Base-by-base conservation (phyloP, 2,329 filamentous ascomycete genomes). In the Paecilomyces formosus region DNA sequence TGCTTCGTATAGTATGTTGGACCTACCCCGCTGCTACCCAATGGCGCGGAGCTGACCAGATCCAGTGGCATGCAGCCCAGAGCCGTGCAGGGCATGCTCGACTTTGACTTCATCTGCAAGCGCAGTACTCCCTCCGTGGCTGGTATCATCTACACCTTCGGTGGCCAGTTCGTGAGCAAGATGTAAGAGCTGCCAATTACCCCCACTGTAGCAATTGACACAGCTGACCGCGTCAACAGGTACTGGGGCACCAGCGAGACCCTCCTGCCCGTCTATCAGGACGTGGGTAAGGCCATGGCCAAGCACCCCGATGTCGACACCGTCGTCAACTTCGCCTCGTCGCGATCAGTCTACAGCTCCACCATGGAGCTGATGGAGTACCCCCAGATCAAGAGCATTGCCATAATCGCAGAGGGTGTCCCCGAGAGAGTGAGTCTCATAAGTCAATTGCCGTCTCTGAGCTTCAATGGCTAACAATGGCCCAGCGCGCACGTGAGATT, bases 21-120 rank as follows among this genome's bases (percentile, higher is more conserved):
- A 30, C 52, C 33, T 69, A 63, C 59, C 45, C 35, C 49, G 12
- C 18, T 11, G n/a, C 35, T 8, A 22, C 21, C 18, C 35, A 45
- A 12, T 53, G 31, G 21, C 18, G 22, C 4, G 30, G 35, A 53
- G 54, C 72, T 76, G 61, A 77, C 68, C 53, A 39, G 39, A 54
- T 33, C 11, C 70, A 87, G 84, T 81, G 94, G 94, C 78, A 90
- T 99, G 74, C 94, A 99, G 82, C 93, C 94, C 74, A 88, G 92
- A 78, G 89, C 90, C 69, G 89, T 92, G 66, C 89, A 92, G 81
- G 89, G 89, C 76, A 92, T 92, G 88, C 89, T 99, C 76, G 94
- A 99, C 80, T 99, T 99, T 78, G 94, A 99, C 84, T 99, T 97
- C 85, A 99, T 99, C 82, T 99, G 94, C 92, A 97, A 97, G 87